A percentile compares a stretch with the other conserved stretches of the same genome.
Evolutionary conservation across 2,329 filamentous ascomycete species (phyloP).

Genomic region (Purpureocillium lavendulum): DNA sequence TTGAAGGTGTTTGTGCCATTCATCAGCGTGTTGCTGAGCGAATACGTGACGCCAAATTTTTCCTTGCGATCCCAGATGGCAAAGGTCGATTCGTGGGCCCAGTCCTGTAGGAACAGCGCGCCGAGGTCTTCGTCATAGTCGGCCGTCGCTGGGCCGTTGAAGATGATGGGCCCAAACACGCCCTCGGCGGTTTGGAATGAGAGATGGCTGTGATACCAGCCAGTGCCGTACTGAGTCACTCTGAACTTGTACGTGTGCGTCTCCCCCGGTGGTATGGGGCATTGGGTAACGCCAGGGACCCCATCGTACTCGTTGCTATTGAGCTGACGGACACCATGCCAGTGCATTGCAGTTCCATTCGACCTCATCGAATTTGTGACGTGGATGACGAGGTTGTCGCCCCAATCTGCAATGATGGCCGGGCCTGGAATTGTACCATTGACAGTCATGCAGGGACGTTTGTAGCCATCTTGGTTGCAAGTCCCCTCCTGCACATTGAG

Average conservation of each 20-base stretch:
- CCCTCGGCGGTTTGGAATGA: constrained; percentile 42
- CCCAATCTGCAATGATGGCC: constrained; percentile 45
- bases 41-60: constrained; percentile 24
- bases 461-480: too few species aligned
- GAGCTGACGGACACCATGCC: constrained; percentile 52
- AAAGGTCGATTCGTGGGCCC: constrained; percentile 35
- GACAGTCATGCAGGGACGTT: constrained; percentile 29
- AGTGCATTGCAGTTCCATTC: constrained; percentile 56
- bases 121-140: constrained; percentile 59
- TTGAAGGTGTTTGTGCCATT: constrained; percentile 32
- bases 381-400: constrained; percentile 38
- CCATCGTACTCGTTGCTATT: constrained; percentile 48
- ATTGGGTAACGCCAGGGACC: constrained; percentile 40
- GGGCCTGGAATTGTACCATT: constrained; percentile 55
- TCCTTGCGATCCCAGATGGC: too few species aligned
- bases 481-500: too few species aligned
- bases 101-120: constrained; percentile 49
- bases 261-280: constrained; percentile 40
- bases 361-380: constrained; percentile 40
- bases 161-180: constrained; percentile 50
- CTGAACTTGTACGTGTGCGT: constrained; percentile 49
- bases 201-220: constrained; percentile 56
- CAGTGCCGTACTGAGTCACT: constrained; percentile 44
- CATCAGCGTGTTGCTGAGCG: constrained; percentile 35
- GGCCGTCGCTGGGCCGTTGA: constrained; percentile 49